phyloP scores from a whole-genome alignment of 257 asterid species.

The Eucommia ulmoides region DNA sequence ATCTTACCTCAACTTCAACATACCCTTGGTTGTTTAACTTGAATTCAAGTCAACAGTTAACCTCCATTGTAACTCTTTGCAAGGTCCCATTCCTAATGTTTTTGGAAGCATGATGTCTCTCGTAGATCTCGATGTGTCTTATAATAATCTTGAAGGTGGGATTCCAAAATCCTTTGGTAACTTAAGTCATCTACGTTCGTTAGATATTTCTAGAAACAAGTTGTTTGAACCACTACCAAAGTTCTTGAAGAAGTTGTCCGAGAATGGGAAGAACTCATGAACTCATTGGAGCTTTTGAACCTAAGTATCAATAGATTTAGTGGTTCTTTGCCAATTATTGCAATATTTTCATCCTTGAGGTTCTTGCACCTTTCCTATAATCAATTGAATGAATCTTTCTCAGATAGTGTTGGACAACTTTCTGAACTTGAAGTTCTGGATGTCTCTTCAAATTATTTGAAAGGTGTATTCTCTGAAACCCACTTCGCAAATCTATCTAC shows the following conservation, averaged over 20 bases:
- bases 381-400: constrained; percentile 11
- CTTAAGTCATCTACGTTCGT: background rate
- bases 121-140: no score
- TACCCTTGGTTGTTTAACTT: constrained; percentile 15
- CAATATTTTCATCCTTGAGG: background rate
- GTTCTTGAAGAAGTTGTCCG: constrained; percentile 3
- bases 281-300: constrained; percentile 3
- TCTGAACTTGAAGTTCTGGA: background rate
- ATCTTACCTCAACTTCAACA: constrained; percentile 6
- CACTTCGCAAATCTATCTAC: constrained; percentile 2
- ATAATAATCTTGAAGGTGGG: no score
- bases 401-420: background rate
- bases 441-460: background rate
- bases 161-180: constrained; percentile 8
- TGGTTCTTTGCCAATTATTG: background rate
- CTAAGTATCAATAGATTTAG: background rate
- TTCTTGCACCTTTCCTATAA: constrained; percentile 4
- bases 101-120: no score
- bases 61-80: constrained; percentile 10
- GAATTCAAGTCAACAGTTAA: constrained; percentile 2
- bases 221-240: constrained; percentile 6
- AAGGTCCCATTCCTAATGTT: constrained; percentile 20
- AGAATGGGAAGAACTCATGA: background rate
- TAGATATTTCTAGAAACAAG: background rate
- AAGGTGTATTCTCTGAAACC: constrained; percentile 3